Conservation (phyloP, 257 asterid genomes). For the Gentiana dahurica region DNA sequence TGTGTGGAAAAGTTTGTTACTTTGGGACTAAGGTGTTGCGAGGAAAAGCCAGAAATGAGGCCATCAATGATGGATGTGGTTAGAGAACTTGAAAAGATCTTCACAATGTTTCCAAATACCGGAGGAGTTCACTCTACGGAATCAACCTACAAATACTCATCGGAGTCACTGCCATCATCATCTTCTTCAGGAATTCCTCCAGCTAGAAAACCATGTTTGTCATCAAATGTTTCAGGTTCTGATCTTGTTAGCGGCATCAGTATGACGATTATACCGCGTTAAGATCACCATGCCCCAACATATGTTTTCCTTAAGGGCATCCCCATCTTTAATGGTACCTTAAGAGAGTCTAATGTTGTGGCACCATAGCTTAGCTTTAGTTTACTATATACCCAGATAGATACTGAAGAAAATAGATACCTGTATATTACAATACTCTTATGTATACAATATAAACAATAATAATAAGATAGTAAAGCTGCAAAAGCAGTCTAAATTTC, state of each 20-base stretch:
- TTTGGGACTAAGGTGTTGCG: constrained; percentile 59
- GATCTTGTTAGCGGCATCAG: constrained; percentile 56
- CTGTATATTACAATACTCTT: no score
- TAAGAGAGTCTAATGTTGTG: no score
- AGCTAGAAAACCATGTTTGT: constrained; percentile 27
- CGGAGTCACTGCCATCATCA: constrained; percentile 25
- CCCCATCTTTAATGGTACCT: no score
- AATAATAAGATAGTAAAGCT: no score
- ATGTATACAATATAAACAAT: no score
- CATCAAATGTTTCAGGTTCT: constrained; percentile 35
- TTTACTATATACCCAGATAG: no score
- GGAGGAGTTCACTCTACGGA: constrained; percentile 13
- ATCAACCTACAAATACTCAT: constrained; percentile 23
- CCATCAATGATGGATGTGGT: constrained; percentile 71
- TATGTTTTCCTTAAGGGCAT: no score
- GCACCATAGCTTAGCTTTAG: no score
- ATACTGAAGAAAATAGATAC: no score
- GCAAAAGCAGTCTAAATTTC: no score
- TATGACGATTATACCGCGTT: constrained; percentile 47
- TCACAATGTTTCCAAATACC: constrained; percentile 33
- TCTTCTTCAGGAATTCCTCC: constrained; percentile 6
- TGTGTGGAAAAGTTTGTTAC: constrained; percentile 46
- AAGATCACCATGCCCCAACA: constrained; percentile 1
- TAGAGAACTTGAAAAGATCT: constrained; percentile 58
- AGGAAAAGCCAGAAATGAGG: constrained; percentile 59